phyloP scores from a whole-genome alignment of 148 eudicot genomes.

The Rhododendron griersonianum region DNA sequence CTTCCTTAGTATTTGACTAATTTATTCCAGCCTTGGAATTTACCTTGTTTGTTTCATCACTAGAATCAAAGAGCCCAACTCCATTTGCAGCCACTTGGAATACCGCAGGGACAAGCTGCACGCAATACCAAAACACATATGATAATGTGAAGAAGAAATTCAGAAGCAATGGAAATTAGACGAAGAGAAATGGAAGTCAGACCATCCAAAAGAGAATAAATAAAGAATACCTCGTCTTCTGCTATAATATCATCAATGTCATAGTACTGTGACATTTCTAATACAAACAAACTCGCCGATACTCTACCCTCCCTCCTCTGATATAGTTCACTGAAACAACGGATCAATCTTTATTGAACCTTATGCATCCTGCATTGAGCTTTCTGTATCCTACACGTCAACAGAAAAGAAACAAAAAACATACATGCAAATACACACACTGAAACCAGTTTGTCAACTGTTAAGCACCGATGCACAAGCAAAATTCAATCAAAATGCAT shows the following conservation, averaged over 20 bases:
- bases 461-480: background rate
- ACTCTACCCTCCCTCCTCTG: background rate
- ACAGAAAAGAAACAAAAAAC: background rate
- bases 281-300: background rate
- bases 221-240: constrained; percentile 66
- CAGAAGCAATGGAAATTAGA: constrained; percentile 3
- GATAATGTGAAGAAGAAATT: background rate
- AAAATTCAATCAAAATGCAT: background rate
- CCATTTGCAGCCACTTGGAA: constrained; percentile 68
- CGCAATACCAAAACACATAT: background rate
- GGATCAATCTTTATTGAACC: background rate
- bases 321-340: background rate
- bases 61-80: constrained; percentile 79
- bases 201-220: background rate
- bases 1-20: background rate
- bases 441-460: background rate
- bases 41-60: constrained; percentile 86
- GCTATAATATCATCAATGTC: constrained; percentile 79
- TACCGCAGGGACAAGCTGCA: constrained; percentile 70
- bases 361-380: background rate
- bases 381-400: background rate
- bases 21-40: background rate
- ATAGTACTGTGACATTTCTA: constrained; percentile 62
- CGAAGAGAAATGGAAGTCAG: background rate
- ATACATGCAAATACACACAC: background rate